Evolutionary conservation across 1,139 yeast species (phyloP), one percentile per base, ranked within the genome.

Genomic region (Protomyces inundatus): DNA sequence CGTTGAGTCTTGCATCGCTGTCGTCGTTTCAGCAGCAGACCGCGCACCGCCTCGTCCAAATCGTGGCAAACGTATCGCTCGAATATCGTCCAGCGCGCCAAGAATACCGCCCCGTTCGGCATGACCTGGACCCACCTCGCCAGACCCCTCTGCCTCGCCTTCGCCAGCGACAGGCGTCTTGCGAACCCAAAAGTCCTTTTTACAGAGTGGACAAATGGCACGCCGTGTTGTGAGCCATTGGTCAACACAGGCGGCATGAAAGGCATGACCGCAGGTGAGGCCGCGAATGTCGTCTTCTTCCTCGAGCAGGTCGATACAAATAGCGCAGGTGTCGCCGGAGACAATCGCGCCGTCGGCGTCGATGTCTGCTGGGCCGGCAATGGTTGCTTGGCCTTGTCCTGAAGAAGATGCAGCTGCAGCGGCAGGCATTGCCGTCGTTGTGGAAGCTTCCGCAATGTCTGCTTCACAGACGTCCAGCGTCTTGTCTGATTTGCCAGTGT

Each of bases 181-280:
- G 14, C 74, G 73, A 6, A 66, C 70, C 66, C 71, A 74, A 66
- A 72, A 74, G 65, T 74, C 77, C n/a, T 70, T 77, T 72, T 88
- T 87, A 75, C 96, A 89, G 79, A 86, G 83, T 6, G 96, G 96
- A 72, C 96, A 89, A 71, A 90, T 86, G 0, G 93, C 93, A 64
- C 88, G 80, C 68, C 93, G 78, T 66, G 82, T 82, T 3, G 84
- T 85, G 58, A 89, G 77, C 96, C 96, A 88, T 0, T 93, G 93
- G 70, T 87, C 95, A 59, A 89, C 79, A 74, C 96, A 89, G 34
- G 81, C 85, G 9, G 86, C 80, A 72, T 89, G 96, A 80, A 85
- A 89, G 1, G 87, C 90, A 74, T 89, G 96, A 2, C 93, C 93
- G 75, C 96, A 89, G 9, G 87, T 77, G 57, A 88, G 78, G 0